A percentile compares a stretch with the other conserved stretches of the same genome.
Conservation (phyloP, 306 rosid species). For the Sechiopsis laciniata region DNA sequence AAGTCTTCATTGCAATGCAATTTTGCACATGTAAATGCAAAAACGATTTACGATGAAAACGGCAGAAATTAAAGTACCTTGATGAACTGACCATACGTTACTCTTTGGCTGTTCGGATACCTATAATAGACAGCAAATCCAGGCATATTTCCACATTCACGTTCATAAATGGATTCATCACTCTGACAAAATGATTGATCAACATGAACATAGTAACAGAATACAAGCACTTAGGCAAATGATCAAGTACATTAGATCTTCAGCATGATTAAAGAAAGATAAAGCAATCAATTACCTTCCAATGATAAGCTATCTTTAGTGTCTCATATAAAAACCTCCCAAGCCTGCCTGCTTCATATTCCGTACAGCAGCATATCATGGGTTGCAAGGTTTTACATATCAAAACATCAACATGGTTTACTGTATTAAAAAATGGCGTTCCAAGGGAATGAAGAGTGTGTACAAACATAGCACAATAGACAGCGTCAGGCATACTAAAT, state of each 20-base stretch:
- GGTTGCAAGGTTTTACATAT: conserved; percentile 96
- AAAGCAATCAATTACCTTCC: conserved; percentile 63
- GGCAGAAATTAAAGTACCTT: conserved; percentile 51
- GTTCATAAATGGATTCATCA: conserved; percentile 91
- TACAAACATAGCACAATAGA: conserved; percentile 94
- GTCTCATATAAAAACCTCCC: conserved; percentile 93
- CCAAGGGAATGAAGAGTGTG: conserved; percentile 97
- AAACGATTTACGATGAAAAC: conserved; percentile 3
- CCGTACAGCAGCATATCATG: conserved; percentile 99
- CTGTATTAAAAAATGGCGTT: conserved; percentile 97
- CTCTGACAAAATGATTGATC: conserved; percentile 45
- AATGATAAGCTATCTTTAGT: conserved; percentile 82
- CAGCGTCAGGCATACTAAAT: conserved; percentile 99
- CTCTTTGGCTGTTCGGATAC: conserved; percentile 89
- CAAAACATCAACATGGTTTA: conserved; percentile 92
- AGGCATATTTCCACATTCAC: conserved; percentile 98
- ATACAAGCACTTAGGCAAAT: conserved; percentile 13
- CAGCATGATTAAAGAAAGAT: conserved; percentile 15
- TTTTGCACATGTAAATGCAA: background rate
- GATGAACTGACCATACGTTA: conserved; percentile 84
- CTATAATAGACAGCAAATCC: conserved; percentile 97
- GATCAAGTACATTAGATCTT: conserved; percentile 1
- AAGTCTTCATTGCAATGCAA: background rate
- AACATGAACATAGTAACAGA: conserved; percentile 12
- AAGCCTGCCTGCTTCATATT: conserved; percentile 90